Evolutionary conservation across 129 eudicot genomes (phyloP), one percentile per base, ranked within the genome.

Genomic region (Gnaphalium uliginosum): DNA sequence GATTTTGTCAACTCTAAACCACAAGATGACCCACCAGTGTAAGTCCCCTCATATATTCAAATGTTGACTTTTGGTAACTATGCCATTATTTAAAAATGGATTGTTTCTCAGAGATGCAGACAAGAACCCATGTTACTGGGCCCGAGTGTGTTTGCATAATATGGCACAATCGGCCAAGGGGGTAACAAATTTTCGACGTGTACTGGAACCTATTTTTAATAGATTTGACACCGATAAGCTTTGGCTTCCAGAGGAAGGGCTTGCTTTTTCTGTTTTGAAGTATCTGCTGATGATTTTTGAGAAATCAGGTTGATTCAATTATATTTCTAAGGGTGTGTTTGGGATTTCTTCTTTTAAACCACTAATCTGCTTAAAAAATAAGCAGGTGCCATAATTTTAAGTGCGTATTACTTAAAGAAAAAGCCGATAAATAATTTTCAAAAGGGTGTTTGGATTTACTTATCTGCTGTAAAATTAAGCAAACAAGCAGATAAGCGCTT

Each of bases 41-140:
- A 86, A 69, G 89, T 62, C 74, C 69, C 22, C 50, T 50, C 35
- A 54, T 67, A 19, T 69, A 56, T 25, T 24, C 23, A 29, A 17
- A 48, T 35, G 33, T 35, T 54, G 41, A 43, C 14, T 53, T 73
- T 35, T 75, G 41, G 63, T 19, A 43, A 30, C 22, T 13, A 57
- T 59, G 29, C 18, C n/a, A 43, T 30, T 64, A 64, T 26, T 35
- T 11, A 25, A 51, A 64, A 26, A 64, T 69, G 25, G 25, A 26
- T 18, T 41, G 0, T 39, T 6, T 51, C 58, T 76, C 82, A 91
- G 95, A 80, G 92, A 88, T 80, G 76, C 88, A 74, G 50, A 88
- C 64, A 85, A 85, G 81, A 86, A 77, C 70, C 97, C 97, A 13
- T 82, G 84, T 82, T 91, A 82, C 62, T 91, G 97, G 97, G 79